These are phyloP conservation scores for Helianthus annuus DNA, from an alignment of 129 eudicot species.

Conservation along the genomic window DNA sequence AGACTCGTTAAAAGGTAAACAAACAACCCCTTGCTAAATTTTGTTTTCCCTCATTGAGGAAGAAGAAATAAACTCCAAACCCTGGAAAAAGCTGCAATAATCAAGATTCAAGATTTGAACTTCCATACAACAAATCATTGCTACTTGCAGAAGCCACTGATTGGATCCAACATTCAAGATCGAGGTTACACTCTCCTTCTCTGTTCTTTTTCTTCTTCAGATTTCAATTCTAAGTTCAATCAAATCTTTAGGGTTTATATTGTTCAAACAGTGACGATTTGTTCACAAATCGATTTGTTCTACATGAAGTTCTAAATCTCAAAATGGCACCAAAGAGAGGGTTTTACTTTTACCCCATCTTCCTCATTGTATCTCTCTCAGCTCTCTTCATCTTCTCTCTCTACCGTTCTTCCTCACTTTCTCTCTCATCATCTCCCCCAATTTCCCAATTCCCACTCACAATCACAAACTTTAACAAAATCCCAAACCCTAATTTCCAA, in stretches of 20 bases:
- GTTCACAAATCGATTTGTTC: too few relatives aligned
- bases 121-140: constrained; percentile 1
- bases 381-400: constrained; percentile 45
- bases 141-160: not conserved
- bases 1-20: too few relatives aligned
- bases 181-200: constrained; percentile 12
- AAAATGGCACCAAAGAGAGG: constrained; percentile 37
- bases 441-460: constrained; percentile 37
- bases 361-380: constrained; percentile 32
- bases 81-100: not conserved
- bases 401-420: constrained; percentile 46
- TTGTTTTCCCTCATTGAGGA: too few relatives aligned
- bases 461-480: constrained; percentile 8
- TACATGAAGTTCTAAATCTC: constrained; percentile 26
- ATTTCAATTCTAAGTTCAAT: not conserved
- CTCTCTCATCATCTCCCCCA: constrained; percentile 39
- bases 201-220: not conserved
- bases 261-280: not conserved
- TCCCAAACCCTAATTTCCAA: constrained; percentile 23
- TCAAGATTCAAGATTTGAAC: constrained; percentile 13
- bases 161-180: constrained; percentile 23
- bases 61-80: too few relatives aligned
- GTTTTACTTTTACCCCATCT: constrained; percentile 41
- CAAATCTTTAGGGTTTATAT: not conserved
- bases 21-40: too few relatives aligned